A percentile compares a stretch with the other conserved stretches of the same genome.
Evolutionary conservation across 305 asterid species (phyloP).

Genomic region (Andrographis paniculata): DNA sequence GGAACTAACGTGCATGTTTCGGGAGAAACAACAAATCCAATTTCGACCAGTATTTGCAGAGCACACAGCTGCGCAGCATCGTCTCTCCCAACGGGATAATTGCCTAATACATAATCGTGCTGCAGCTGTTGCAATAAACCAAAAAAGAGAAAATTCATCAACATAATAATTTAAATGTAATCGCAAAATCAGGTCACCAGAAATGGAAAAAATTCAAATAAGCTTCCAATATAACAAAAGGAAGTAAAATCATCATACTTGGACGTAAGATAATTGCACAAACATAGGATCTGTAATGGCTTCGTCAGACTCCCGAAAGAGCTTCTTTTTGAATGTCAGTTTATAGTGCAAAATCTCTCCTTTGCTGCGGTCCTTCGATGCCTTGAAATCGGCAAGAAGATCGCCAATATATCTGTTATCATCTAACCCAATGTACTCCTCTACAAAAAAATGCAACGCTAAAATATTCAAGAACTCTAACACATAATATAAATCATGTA

Average conservation of each 20-base stretch:
- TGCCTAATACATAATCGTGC: conserved; percentile 86
- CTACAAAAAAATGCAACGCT: conserved; percentile 21
- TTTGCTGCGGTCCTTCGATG: conserved; percentile 86
- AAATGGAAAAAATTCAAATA: conserved; percentile 2
- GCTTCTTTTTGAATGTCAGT: conserved; percentile 78
- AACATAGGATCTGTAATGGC: conserved; percentile 88
- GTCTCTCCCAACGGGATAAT: conserved; percentile 95
- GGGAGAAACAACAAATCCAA: conserved; percentile 71
- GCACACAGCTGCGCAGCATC: conserved; percentile 96
- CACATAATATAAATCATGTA: conserved; percentile 4
- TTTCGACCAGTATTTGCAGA: conserved; percentile 80
- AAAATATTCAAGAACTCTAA: background rate
- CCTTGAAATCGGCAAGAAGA: conserved; percentile 88
- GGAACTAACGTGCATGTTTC: conserved; percentile 86
- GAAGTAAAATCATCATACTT: conserved; percentile 35
- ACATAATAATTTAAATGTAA: conserved; percentile 9
- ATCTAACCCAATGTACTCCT: conserved; percentile 86
- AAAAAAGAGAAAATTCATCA: conserved; percentile 12
- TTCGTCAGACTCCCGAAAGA: conserved; percentile 96
- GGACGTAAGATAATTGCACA: conserved; percentile 89
- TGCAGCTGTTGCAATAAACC: conserved; percentile 52
- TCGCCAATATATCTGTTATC: conserved; percentile 94
- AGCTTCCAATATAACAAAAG: conserved; percentile 2
- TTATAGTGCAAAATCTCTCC: conserved; percentile 93
- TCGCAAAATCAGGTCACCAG: conserved; percentile 9